Percentiles rank a stretch among this genome's conserved stretches.
phyloP scores from a whole-genome alignment of 495 filamentous ascomycete species.

The Hypomontagnella submonticulosa region DNA sequence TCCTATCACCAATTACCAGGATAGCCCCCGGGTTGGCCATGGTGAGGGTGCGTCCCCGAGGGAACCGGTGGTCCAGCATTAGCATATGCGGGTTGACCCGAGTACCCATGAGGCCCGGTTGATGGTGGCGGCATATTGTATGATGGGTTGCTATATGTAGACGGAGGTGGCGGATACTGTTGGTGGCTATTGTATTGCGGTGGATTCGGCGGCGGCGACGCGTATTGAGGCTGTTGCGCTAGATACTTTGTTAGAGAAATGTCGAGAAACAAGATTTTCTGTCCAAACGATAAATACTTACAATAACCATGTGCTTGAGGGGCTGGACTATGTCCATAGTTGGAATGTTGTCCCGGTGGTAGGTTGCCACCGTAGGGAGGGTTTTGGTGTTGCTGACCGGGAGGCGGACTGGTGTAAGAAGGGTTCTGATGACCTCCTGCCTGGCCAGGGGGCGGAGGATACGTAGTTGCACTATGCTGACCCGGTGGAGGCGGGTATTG shows the following conservation, averaged over 20 bases:
- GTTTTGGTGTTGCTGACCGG: constrained; percentile 44
- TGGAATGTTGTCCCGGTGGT: constrained; percentile 38
- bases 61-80: constrained; percentile 47
- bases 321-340: constrained; percentile 43
- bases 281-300: constrained; percentile 21
- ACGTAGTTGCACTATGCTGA: constrained; percentile 45
- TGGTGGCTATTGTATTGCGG: constrained; percentile 41
- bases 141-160: constrained; percentile 40
- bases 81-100: constrained; percentile 46
- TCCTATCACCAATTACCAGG: constrained; percentile 43
- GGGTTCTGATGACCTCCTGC: constrained; percentile 40
- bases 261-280: background rate
- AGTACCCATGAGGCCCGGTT: constrained; percentile 47
- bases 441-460: constrained; percentile 36
- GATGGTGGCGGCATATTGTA: constrained; percentile 45
- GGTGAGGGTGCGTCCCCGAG: constrained; percentile 48
- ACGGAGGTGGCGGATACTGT: constrained; percentile 50
- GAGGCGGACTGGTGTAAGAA: constrained; percentile 42
- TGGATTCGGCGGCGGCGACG: constrained; percentile 39
- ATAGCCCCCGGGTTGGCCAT: constrained; percentile 48
- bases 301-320: constrained; percentile 44
- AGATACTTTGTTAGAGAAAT: constrained; percentile 36
- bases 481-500: constrained; percentile 43
- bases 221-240: constrained; percentile 46
- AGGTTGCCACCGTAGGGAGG: constrained; percentile 36